phyloP scores from a whole-genome alignment of 2,329 filamentous ascomycete species.

The Ophiostoma piceae region DNA sequence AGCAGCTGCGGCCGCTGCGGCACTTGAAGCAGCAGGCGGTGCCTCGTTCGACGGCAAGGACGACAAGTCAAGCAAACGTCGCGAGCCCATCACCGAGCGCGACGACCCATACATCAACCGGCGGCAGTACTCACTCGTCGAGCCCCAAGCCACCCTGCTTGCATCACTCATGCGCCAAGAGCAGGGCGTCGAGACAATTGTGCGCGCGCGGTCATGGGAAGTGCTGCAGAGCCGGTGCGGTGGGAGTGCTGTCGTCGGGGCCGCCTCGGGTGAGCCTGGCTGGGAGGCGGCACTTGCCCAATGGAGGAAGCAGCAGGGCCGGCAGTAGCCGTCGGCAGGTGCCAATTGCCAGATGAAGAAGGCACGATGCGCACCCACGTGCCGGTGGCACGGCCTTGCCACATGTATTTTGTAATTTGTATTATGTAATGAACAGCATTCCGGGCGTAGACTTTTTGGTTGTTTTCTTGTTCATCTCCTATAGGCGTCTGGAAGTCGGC shows the following conservation, averaged over 20 bases:
- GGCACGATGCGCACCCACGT: slow-evolving; percentile 2
- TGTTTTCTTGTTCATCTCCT: neutral
- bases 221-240: slow-evolving; percentile 70
- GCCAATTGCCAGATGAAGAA: neutral
- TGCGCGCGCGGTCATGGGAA: slow-evolving; percentile 76
- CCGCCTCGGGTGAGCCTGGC: slow-evolving; percentile 45
- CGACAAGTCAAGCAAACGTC: neutral
- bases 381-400: neutral
- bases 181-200: slow-evolving; percentile 68
- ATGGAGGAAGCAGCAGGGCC: slow-evolving; percentile 43
- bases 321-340: neutral
- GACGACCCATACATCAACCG: slow-evolving; percentile 85
- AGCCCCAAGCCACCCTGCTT: slow-evolving; percentile 74
- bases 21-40: neutral
- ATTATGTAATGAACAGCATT: slow-evolving; percentile 10
- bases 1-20: neutral
- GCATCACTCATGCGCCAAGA: slow-evolving; percentile 70
- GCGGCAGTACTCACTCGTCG: slow-evolving; percentile 69
- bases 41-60: neutral
- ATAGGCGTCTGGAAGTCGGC: neutral
- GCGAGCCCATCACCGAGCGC: slow-evolving; percentile 69
- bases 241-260: slow-evolving; percentile 29
- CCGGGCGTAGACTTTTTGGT: neutral
- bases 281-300: slow-evolving; percentile 62
- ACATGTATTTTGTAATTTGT: neutral